phyloP scores from a whole-genome alignment of 2,329 filamentous ascomycete genomes.

The Phyllosticta citribraziliensis region DNA sequence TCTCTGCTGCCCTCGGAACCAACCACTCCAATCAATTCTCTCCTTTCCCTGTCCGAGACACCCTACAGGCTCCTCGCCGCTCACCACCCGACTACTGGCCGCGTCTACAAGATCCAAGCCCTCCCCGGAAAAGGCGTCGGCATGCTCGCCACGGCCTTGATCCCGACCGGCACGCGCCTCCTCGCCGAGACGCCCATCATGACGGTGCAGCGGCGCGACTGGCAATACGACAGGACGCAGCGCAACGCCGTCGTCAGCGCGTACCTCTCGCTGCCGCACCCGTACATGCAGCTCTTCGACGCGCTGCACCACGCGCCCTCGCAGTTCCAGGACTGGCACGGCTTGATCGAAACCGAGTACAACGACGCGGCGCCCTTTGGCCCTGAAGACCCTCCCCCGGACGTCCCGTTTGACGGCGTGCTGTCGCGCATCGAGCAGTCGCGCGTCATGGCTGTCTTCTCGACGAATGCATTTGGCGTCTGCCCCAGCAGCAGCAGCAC shows the following conservation, averaged over 20 bases:
- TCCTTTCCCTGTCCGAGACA: not conserved
- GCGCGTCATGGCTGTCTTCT: not conserved
- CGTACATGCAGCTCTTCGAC: not conserved
- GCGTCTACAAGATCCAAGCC: constrained; percentile 20
- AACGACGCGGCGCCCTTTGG: not conserved
- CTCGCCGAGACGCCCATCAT: constrained; percentile 32
- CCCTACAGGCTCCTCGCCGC: not conserved
- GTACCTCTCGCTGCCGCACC: not conserved
- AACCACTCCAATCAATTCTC: not conserved
- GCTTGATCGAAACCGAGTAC: not conserved
- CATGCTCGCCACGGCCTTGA: constrained; percentile 27
- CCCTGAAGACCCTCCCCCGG: not conserved
- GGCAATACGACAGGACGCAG: not conserved
- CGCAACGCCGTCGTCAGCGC: not conserved
- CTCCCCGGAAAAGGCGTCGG: constrained; percentile 33
- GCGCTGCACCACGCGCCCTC: not conserved
- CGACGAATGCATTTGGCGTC: not conserved
- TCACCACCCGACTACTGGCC: not conserved
- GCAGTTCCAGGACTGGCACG: not conserved
- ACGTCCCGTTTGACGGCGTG: not conserved
- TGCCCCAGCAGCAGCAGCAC: not conserved
- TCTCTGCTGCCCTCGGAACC: not conserved
- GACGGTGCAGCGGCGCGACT: not conserved
- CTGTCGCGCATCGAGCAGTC: not conserved
- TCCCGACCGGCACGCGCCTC: constrained; percentile 30